Conservation (phyloP, 2,329 filamentous ascomycete species). For the Mycosphaerelloides madeirae region DNA sequence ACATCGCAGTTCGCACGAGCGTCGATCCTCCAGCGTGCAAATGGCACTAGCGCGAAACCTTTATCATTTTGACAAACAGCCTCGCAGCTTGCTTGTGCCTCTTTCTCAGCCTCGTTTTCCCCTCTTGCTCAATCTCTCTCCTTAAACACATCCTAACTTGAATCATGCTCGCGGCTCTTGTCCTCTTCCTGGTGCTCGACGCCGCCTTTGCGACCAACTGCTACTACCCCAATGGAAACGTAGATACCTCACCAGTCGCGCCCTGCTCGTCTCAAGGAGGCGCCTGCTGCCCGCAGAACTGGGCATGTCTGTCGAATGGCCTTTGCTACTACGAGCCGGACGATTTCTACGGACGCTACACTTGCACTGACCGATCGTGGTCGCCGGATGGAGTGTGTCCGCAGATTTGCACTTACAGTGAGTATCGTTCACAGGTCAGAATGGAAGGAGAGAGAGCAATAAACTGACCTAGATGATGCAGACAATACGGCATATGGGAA, state of each 20-base stretch:
- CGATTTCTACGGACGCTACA: slow-evolving; percentile 28
- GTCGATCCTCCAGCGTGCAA: no score
- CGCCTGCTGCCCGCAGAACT: slow-evolving; percentile 33
- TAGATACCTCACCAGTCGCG: slow-evolving; percentile 26
- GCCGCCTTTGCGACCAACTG: slow-evolving; percentile 20
- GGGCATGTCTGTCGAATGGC: slow-evolving; percentile 32
- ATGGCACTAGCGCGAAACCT: no score
- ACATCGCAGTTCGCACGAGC: no score
- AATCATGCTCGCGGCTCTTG: background rate
- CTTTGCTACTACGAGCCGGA: slow-evolving; percentile 28
- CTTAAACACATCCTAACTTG: no score
- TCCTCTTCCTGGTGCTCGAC: background rate
- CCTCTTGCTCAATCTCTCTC: no score
- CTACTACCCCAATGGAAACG: slow-evolving; percentile 34
- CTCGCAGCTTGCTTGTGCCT: no score
- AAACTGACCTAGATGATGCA: slow-evolving; percentile 6
- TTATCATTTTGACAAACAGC: no score
- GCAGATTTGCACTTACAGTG: slow-evolving; percentile 27
- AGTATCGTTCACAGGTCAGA: slow-evolving; percentile 5
- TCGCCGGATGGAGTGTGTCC: slow-evolving; percentile 21
- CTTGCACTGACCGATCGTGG: slow-evolving; percentile 34
- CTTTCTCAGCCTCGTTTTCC: no score
- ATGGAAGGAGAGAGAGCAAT: background rate
- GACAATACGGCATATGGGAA: slow-evolving; percentile 25
- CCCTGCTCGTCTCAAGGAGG: slow-evolving; percentile 25